Evolutionary conservation across 78 protist species (phyloP).

Genomic region (slime mould (Dictyostelium discoideum)): DNA sequence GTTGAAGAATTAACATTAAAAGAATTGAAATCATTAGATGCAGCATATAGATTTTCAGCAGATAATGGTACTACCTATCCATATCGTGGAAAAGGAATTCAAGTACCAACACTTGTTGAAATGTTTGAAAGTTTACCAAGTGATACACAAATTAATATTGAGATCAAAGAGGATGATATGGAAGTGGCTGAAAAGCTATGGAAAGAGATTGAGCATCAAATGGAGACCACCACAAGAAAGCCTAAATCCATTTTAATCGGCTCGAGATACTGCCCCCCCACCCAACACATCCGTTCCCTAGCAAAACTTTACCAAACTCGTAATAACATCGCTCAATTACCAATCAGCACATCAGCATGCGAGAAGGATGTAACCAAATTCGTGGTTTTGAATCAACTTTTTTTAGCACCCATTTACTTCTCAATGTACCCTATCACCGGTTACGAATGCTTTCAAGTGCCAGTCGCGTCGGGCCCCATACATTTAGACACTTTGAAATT

Average conservation of each 20-base stretch:
- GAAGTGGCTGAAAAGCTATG: constrained; percentile 25
- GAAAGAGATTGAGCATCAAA: constrained; percentile 13
- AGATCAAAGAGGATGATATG: constrained; percentile 36
- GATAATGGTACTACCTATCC: constrained; percentile 56
- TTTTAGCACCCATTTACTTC: constrained; percentile 14
- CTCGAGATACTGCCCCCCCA: constrained; percentile 43
- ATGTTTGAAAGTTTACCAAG: neutral
- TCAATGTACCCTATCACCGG: neutral
- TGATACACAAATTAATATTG: constrained; percentile 25
- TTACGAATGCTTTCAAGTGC: constrained; percentile 32
- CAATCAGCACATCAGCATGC: constrained; percentile 54
- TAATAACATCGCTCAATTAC: neutral
- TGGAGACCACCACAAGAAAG: neutral
- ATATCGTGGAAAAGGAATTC: constrained; percentile 32
- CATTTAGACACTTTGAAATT: neutral
- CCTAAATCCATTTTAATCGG: constrained; percentile 31
- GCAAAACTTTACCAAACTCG: neutral
- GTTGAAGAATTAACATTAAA: constrained; percentile 18
- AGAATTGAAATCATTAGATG: constrained; percentile 7
- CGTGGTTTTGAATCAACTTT: neutral
- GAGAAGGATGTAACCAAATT: constrained; percentile 46
- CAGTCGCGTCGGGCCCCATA: constrained; percentile 34
- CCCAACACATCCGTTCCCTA: neutral
- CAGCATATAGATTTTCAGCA: constrained; percentile 35
- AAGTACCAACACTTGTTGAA: constrained; percentile 5